Evolutionary conservation across 2,329 filamentous ascomycete genomes (phyloP).

Genomic region (Blumeria graminis): DNA sequence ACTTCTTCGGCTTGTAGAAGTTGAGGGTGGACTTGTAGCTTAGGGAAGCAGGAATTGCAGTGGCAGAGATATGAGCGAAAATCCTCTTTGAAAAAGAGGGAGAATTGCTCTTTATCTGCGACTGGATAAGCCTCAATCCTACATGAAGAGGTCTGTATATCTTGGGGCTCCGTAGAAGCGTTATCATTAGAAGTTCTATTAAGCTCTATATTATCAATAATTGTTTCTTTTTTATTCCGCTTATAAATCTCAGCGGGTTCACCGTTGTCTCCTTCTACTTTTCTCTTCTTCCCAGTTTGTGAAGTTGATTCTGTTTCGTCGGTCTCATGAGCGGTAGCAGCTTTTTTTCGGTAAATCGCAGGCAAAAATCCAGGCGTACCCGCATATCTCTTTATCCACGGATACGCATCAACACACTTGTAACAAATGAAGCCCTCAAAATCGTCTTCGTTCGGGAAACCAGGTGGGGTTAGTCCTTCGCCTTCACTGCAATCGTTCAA

Average conservation of each 20-base stretch:
- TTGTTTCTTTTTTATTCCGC: slow-evolving; percentile 20
- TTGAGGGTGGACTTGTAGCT: slow-evolving; percentile 46
- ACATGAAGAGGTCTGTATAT: slow-evolving; percentile 18
- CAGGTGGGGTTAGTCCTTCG: slow-evolving; percentile 48
- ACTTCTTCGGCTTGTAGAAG: slow-evolving; percentile 84
- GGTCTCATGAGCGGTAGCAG: slow-evolving; percentile 12
- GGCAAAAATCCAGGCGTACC: slow-evolving; percentile 56
- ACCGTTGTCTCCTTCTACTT: slow-evolving; percentile 22
- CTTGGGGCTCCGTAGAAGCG: not conserved
- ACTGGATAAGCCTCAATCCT: slow-evolving; percentile 35
- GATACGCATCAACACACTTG: slow-evolving; percentile 68
- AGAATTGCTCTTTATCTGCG: slow-evolving; percentile 35
- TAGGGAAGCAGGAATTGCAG: slow-evolving; percentile 57
- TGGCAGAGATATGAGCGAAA: slow-evolving; percentile 70
- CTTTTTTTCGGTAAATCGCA: slow-evolving; percentile 31
- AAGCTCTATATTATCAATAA: not conserved
- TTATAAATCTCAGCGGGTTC: slow-evolving; percentile 20
- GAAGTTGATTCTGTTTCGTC: slow-evolving; percentile 8
- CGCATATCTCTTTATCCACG: slow-evolving; percentile 82
- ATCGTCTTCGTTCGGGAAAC: slow-evolving; percentile 70
- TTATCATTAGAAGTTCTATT: not conserved
- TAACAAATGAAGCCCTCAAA: slow-evolving; percentile 87
- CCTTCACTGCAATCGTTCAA: slow-evolving; percentile 24
- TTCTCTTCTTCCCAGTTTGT: slow-evolving; percentile 32
- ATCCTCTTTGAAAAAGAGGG: slow-evolving; percentile 54